Base-by-base conservation (phyloP, 2,329 filamentous ascomycete genomes). In the Cordyceps sp. region DNA sequence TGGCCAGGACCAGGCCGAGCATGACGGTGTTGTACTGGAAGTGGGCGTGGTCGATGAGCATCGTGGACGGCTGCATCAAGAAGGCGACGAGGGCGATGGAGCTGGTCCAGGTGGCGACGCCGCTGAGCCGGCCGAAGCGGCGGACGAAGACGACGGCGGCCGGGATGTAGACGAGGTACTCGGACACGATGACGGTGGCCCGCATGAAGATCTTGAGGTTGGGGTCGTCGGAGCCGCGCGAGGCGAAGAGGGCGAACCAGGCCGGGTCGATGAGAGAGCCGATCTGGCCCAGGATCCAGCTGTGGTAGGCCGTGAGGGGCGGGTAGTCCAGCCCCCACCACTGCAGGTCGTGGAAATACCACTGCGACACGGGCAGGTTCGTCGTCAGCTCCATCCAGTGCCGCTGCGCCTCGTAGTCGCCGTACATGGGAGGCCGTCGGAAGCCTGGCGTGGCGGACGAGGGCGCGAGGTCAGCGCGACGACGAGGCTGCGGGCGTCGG, bases 1-100 rank as follows among this genome's bases (percentile, higher is more conserved):
- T 83, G 1, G 84, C 84, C 20, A 92, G 62, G 9, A 90, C 74
- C 30, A 96, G 72, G 3, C 92, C 90, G 13, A 98, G 73, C 90
- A 98, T 98, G 31, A 98, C 86, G 0, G 86, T 93, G 53, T 98
- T 98, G 57, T 94, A 98, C 57, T 98, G 90, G 52, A 98, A 98
- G 49, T 78, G 90, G 6, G 88, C 81, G 49, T 98, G 88, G 50
- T 98, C 90, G 44, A 98, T 80, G 19, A 98, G 70, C 24, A 96
- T 85, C 1, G 77, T 83, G 4, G 75, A 75, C 2, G 90, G 90
- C 50, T 96, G 90, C 73, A 98, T 79, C 19, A 98, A 64, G 37
- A 98, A 78, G 1, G 86, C 90, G 10, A 82, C 78, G 18, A 98
- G 69, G 1, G 90, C 85, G 39, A 96, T 74, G 8, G 80, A 81